Evolutionary conservation across 371 early-diverging fungal genomes (phyloP).

Genomic region (Amoeboaphelidium protococcarum): DNA sequence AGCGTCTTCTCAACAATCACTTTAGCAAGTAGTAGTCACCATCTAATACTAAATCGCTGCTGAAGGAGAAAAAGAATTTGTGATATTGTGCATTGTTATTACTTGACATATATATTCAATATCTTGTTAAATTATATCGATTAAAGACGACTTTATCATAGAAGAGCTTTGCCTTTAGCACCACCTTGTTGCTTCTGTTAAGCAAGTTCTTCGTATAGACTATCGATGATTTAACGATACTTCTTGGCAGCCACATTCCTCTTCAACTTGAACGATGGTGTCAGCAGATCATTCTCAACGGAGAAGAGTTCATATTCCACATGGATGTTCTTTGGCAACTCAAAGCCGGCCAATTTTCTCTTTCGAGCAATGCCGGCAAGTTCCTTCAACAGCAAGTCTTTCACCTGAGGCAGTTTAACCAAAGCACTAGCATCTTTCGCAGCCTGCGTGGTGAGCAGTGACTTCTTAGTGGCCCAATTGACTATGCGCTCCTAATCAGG

Average conservation of each 20-base stretch:
- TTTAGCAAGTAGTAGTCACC: not conserved
- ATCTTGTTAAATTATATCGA: too few relatives aligned
- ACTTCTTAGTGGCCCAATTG: not conserved
- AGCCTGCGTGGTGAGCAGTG: not conserved
- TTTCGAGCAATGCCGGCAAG: slow-evolving; percentile 36
- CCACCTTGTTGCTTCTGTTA: not conserved
- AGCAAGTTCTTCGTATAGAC: slow-evolving; percentile 11
- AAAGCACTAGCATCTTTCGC: slow-evolving; percentile 1
- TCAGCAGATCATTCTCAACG: slow-evolving; percentile 6
- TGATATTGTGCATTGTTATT: too few relatives aligned
- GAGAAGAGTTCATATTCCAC: slow-evolving; percentile 2
- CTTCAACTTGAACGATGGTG: slow-evolving; percentile 32
- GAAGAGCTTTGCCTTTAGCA: too few relatives aligned
- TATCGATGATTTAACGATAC: slow-evolving; percentile 26
- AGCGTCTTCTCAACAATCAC: not conserved
- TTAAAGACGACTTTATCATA: too few relatives aligned
- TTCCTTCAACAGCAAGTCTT: slow-evolving; percentile 10
- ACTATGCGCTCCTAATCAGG: slow-evolving; percentile 22
- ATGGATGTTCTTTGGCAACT: slow-evolving; percentile 2
- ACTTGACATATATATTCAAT: too few relatives aligned
- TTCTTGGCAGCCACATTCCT: slow-evolving; percentile 32
- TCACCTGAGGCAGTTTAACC: not conserved
- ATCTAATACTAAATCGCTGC: too few relatives aligned
- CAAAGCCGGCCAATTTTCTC: slow-evolving; percentile 4
- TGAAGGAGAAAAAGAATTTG: too few relatives aligned